These are phyloP conservation scores for Saccharomycopsis hybrid DNA, from an alignment of 1,139 yeast species.

Conservation along the genomic window DNA sequence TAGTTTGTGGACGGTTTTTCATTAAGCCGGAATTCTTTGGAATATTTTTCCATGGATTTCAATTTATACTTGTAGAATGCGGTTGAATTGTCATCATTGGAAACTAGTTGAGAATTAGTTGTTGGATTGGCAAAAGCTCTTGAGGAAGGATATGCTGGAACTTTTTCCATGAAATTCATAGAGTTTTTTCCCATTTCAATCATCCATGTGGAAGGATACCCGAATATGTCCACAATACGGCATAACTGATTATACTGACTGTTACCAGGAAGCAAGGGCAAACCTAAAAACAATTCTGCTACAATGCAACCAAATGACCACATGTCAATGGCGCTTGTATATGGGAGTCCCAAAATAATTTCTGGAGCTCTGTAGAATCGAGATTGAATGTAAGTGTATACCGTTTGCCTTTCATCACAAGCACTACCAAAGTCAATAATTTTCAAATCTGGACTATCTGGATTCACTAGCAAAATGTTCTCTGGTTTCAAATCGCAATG, in stretches of 20 bases:
- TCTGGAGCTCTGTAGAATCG: slow-evolving; percentile 96
- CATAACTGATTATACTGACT: slow-evolving; percentile 88
- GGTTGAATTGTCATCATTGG: slow-evolving; percentile 21
- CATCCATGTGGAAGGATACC: slow-evolving; percentile 93
- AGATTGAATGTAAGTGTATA: slow-evolving; percentile 92
- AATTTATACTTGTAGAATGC: slow-evolving; percentile 29
- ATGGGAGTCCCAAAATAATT: slow-evolving; percentile 84
- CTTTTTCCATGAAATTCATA: slow-evolving; percentile 56
- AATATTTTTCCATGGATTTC: slow-evolving; percentile 55
- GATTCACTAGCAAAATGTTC: slow-evolving; percentile 72
- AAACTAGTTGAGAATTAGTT: background rate
- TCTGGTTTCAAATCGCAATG: slow-evolving; percentile 98
- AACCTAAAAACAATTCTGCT: slow-evolving; percentile 86
- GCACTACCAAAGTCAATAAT: slow-evolving; percentile 97
- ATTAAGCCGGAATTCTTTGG: slow-evolving; percentile 44
- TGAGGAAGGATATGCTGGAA: slow-evolving; percentile 25
- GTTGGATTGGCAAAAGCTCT: slow-evolving; percentile 1
- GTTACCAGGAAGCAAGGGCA: slow-evolving; percentile 93
- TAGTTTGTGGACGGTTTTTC: slow-evolving; percentile 85
- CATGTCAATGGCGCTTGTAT: slow-evolving; percentile 90
- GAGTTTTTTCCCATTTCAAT: slow-evolving; percentile 90
- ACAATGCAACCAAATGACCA: slow-evolving; percentile 98
- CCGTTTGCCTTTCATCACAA: slow-evolving; percentile 83
- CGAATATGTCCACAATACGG: slow-evolving; percentile 77
- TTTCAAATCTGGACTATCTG: slow-evolving; percentile 83